Evolutionary conservation across 2,329 filamentous ascomycete species (phyloP), one percentile per base, ranked within the genome.

Genomic region (Tolypocladium guangdongense): DNA sequence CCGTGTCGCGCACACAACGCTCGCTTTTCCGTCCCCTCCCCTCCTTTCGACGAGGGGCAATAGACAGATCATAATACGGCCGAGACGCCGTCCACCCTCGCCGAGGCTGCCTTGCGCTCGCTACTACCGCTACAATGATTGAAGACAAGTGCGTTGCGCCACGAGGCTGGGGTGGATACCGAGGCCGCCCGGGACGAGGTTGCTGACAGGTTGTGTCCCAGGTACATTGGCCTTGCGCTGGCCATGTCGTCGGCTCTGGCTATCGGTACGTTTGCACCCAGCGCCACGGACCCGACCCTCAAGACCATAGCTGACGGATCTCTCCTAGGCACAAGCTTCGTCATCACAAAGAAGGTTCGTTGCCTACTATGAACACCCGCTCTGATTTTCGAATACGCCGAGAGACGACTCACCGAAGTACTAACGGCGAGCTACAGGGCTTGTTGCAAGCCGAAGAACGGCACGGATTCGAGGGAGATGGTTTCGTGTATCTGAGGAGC

Each of bases 391-490:
- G 24, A 20, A 22, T 20, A 33, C 20, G n/a, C 22, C 52, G 30
- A 39, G 35, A 27, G 12, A 47, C 46, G 12, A 27, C 35, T 32
- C 30, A 14, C 8, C 48, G 12, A 32, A 16, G 6, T 38, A 35
- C 53, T 54, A 20, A 55, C n/a, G 2, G 7, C 24, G 6, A 18
- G 12, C 22, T 11, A 18, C 62, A 92, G 87, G 92, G 92, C 60
- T 80, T 99, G 62, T 90, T 91, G 70, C 88, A 96, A 71, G 89
- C 90, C 58, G 89, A 88, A 66, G 86, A 95, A 71, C 82, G 84
- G 63, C 91, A 96, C 74, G 95, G 93, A 49, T 99, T 97, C 67
- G 90, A 96, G 68, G 93, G 95, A 62, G 93, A 97, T 63, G 93
- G 93, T 54, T 99, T 88, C 70, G 86, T 90, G 66, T 99, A 99